Conservation (phyloP, 495 filamentous ascomycete genomes). For the Parathielavia appendiculata region DNA sequence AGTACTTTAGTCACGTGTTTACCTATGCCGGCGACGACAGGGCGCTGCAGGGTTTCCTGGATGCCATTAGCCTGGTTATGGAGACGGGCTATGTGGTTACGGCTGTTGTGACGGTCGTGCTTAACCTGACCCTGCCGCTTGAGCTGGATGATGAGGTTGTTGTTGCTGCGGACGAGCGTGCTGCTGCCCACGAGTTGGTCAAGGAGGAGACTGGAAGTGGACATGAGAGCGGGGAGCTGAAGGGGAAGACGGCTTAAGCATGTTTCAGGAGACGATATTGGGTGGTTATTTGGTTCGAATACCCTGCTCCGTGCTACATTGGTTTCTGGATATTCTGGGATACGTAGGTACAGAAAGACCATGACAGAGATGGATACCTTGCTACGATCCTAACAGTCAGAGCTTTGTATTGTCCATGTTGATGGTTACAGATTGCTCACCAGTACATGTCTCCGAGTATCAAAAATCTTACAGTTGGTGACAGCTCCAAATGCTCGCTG, state of each 20-base stretch:
- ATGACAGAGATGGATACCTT: no score
- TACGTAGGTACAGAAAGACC: background rate
- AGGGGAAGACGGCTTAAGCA: slow-evolving; percentile 12
- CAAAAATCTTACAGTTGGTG: no score
- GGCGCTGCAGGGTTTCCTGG: slow-evolving; percentile 68
- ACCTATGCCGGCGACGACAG: slow-evolving; percentile 64
- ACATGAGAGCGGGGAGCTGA: background rate
- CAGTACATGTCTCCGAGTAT: no score
- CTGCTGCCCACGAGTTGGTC: background rate
- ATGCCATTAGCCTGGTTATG: slow-evolving; percentile 77
- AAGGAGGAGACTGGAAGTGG: background rate
- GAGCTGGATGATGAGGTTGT: slow-evolving; percentile 54
- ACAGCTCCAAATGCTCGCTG: no score
- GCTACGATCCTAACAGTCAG: no score
- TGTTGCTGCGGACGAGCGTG: background rate
- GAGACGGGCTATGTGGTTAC: slow-evolving; percentile 73
- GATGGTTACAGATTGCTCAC: no score
- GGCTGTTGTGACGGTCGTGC: slow-evolving; percentile 61
- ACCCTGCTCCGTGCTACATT: background rate
- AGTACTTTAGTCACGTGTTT: slow-evolving; percentile 73
- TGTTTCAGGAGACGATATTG: background rate
- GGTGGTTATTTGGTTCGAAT: background rate
- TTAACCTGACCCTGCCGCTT: slow-evolving; percentile 68
- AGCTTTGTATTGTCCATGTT: no score
- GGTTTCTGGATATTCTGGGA: background rate